phyloP scores from a whole-genome alignment of 2,329 filamentous ascomycete genomes.

The Ascochyta fabae region DNA sequence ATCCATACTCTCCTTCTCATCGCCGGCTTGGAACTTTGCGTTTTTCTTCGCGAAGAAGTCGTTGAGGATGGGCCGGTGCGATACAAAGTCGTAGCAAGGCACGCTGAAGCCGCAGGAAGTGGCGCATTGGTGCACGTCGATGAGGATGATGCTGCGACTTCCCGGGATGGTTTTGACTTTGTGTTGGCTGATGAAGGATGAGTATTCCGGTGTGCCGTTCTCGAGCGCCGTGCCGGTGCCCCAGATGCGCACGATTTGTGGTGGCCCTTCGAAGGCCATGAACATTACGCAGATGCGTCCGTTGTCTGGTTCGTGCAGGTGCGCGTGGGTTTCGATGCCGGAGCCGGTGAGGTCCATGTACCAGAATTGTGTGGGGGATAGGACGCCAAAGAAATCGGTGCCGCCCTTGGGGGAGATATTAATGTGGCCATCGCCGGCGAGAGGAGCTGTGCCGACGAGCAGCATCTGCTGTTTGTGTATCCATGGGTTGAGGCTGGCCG shows the following conservation, averaged over 20 bases:
- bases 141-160: conserved; percentile 49
- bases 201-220: conserved; percentile 45
- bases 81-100: conserved; percentile 54
- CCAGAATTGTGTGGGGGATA: conserved; percentile 51
- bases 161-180: conserved; percentile 48
- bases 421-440: conserved; percentile 51
- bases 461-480: conserved; percentile 54
- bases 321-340: conserved; percentile 54
- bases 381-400: conserved; percentile 49
- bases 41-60: conserved; percentile 52
- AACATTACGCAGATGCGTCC: conserved; percentile 42
- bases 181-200: conserved; percentile 42
- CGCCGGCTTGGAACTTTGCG: conserved; percentile 42
- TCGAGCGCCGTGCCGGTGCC: conserved; percentile 49
- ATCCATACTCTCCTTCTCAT: conserved; percentile 51
- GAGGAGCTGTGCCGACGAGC: conserved; percentile 53
- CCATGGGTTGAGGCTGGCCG: conserved; percentile 49
- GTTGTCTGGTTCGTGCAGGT: conserved; percentile 52
- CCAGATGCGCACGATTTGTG: conserved; percentile 54
- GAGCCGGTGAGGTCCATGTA: conserved; percentile 54
- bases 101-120: conserved; percentile 53
- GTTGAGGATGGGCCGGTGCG: conserved; percentile 49
- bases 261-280: conserved; percentile 52
- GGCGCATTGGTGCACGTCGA: conserved; percentile 54
- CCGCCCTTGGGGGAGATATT: conserved; percentile 57